A percentile compares a stretch with the other conserved stretches of the same genome.
Evolutionary conservation across 192 early-diverging fungal species (phyloP).

Genomic region (Allomyces macrogynus): DNA sequence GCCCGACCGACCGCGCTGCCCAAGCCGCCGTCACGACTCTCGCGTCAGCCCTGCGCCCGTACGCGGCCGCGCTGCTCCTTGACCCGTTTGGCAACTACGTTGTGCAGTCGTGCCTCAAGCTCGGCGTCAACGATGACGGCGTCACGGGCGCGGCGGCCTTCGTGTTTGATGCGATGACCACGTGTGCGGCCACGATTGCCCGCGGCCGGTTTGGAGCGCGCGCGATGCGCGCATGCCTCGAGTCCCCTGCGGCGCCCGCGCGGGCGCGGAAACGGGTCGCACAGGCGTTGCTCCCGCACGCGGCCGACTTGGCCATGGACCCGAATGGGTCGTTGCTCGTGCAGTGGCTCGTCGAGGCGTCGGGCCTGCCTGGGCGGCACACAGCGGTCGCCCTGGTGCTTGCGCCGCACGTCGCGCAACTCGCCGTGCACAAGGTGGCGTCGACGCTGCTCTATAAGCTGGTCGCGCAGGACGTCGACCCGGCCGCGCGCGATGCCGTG

Average conservation of each 20-base stretch:
- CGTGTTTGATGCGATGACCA: constrained; percentile 78
- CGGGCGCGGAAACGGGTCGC: constrained; percentile 85
- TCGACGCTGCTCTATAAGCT: constrained; percentile 66
- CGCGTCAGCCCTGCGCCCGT: constrained; percentile 25
- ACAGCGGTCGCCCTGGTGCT: constrained; percentile 64
- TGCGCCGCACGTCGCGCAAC: constrained; percentile 47
- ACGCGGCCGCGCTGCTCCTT: constrained; percentile 68
- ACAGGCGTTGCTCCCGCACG: constrained; percentile 65
- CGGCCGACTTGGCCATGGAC: constrained; percentile 60
- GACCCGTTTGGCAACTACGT: constrained; percentile 99
- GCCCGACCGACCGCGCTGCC: too few species aligned
- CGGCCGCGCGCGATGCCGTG: constrained; percentile 67
- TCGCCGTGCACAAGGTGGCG: constrained; percentile 84
- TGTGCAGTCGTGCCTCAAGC: constrained; percentile 76
- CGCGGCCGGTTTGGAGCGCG: constrained; percentile 85
- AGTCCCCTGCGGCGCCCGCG: constrained; percentile 62
- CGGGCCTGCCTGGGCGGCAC: constrained; percentile 59
- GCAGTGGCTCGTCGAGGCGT: constrained; percentile 86
- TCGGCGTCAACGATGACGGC: constrained; percentile 11
- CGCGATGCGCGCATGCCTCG: constrained; percentile 79
- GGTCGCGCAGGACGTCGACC: constrained; percentile 71
- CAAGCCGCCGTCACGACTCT: constrained; percentile 4
- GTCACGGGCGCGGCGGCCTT: constrained; percentile 52
- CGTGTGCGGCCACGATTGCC: constrained; percentile 67
- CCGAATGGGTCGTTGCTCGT: constrained; percentile 79